A percentile compares a stretch with the other conserved stretches of the same genome.
Evolutionary conservation across 2,329 filamentous ascomycete species (phyloP).

Genomic region (Penicillium sp.): DNA sequence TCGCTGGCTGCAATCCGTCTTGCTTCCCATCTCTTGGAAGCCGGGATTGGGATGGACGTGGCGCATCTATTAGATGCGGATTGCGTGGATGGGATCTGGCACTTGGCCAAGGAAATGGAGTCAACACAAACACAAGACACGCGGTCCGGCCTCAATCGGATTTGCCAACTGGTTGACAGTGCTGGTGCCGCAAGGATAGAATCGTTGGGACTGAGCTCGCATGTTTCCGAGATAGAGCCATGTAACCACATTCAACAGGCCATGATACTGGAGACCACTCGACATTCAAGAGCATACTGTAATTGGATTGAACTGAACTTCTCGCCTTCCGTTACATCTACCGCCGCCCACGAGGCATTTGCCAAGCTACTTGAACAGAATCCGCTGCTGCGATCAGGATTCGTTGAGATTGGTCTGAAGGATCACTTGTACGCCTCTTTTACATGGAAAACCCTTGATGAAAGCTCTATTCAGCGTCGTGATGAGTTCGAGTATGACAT

Average conservation of each 20-base stretch:
- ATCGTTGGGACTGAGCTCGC: constrained; percentile 17
- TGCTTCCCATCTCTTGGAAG: constrained; percentile 56
- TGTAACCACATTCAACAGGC: constrained; percentile 71
- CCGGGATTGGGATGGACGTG: constrained; percentile 53
- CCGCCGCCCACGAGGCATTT: constrained; percentile 49
- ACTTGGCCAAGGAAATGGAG: constrained; percentile 24
- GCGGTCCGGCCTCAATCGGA: constrained; percentile 10
- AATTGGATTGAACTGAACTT: constrained; percentile 69
- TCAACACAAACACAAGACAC: constrained; percentile 16
- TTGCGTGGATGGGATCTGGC: constrained; percentile 40
- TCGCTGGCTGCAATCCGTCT: constrained; percentile 60
- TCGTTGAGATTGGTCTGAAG: constrained; percentile 48
- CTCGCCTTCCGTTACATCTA: constrained; percentile 28
- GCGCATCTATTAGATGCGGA: constrained; percentile 57
- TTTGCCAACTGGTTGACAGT: constrained; percentile 20
- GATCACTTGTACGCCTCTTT: constrained; percentile 55
- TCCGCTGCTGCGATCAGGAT: constrained; percentile 68
- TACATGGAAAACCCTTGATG: constrained; percentile 52
- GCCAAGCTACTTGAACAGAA: constrained; percentile 50
- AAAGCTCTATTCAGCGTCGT: constrained; percentile 43
- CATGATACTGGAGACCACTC: constrained; percentile 71
- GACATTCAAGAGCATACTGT: constrained; percentile 59
- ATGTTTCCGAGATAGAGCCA: constrained; percentile 43
- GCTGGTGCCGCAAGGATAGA: constrained; percentile 43
- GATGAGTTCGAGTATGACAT: constrained; percentile 40